A percentile compares a stretch with the other conserved stretches of the same genome.
Evolutionary conservation across 73 alveolate species (phyloP).

Genomic region (Tetrahymena borealis): DNA sequence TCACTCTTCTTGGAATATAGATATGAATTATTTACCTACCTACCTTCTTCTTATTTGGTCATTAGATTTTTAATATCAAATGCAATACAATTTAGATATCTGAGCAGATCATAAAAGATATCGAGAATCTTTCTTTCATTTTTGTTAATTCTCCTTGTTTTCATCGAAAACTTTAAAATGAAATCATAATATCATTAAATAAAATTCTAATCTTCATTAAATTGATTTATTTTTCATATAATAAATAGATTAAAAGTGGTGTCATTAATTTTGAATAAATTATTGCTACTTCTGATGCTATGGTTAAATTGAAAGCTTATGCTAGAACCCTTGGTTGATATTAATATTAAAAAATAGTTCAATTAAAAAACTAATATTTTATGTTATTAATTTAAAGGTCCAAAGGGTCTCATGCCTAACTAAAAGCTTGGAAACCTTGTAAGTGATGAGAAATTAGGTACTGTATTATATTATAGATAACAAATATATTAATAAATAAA

Average conservation of each 20-base stretch:
- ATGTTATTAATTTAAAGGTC: background rate
- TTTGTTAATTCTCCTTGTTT: no score
- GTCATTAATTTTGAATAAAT: background rate
- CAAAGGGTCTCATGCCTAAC: background rate
- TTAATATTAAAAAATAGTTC: background rate
- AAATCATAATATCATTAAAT: no score
- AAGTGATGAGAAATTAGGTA: background rate
- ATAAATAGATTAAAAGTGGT: background rate
- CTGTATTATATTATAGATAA: background rate
- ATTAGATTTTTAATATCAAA: no score
- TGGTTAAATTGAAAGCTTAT: background rate
- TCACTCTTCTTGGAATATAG: no score
- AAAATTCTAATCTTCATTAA: no score
- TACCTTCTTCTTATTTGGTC: no score
- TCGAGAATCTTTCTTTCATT: no score
- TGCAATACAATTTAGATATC: no score
- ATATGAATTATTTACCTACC: no score
- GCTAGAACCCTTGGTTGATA: background rate
- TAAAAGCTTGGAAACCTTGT: background rate
- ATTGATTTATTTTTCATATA: no score
- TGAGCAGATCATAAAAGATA: no score
- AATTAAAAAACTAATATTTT: background rate
- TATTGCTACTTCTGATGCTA: background rate
- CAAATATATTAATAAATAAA: background rate
- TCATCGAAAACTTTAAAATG: no score